Evolutionary conservation across 805 yeast genomes (phyloP), one percentile per base, ranked within the genome.

Genomic region (Nakazawaea ishiwadae): DNA sequence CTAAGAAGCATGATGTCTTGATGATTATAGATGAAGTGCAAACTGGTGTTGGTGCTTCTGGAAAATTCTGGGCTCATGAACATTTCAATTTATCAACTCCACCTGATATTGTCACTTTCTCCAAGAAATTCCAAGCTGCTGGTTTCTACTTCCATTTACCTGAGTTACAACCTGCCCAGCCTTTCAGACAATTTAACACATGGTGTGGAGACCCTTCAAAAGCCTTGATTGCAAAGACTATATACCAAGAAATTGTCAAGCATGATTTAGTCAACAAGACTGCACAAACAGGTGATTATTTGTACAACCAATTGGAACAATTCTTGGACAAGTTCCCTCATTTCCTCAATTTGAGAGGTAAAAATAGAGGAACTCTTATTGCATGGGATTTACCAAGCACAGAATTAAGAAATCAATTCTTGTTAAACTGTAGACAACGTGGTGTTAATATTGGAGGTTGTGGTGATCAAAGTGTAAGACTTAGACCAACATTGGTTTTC

Each of bases 141-240:
- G 87, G 87, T 32, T 81, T 77, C 65, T 81, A 69, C 63, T 81
- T 75, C 68, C 69, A 69, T 46, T 78, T 79, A 58, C 72, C 73
- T 9, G 68, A 69, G 16, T 69, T 79, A 54, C 73, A 75, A 47
- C 84, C 85, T 37, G 70, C 69, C 48, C 68, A 68, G 51, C 73
- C 85, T 17, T 81, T 74, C 62, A 71, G 86, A 63, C 86, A 80
- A 56, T 81, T 81, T 66, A 81, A 80, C 70, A 81, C 87, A 45
- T 81, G 87, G 87, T 80, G 85, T 60, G 87, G 86, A 50, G 86
- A 81, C 58, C 83, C 86, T 46, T 73, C 84, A 10, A 77, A 75
- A 62, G 80, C 81, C 55, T 63, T 80, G 40, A 67, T 80, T 51
- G 84, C 85, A 30, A 71, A 71, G 49, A 64, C 79, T 44, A 80